Conservation (phyloP, 805 yeast genomes). For the Millerozyma miso region DNA sequence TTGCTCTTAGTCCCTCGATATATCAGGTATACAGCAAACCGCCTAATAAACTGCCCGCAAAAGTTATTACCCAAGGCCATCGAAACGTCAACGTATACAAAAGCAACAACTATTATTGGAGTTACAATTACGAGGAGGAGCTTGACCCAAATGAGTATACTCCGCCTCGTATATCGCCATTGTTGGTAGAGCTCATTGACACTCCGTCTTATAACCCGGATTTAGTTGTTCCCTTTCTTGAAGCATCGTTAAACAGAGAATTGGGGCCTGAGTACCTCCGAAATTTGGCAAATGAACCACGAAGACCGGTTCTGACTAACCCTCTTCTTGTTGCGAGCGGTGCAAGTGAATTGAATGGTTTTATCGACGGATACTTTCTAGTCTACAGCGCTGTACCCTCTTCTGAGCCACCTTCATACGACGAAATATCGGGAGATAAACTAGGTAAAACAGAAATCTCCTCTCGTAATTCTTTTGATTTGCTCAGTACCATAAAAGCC, state of each 20-base stretch:
- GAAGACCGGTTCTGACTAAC: constrained; percentile 58
- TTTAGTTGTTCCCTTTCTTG: constrained; percentile 70
- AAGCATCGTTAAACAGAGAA: constrained; percentile 61
- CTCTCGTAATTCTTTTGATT: constrained; percentile 23
- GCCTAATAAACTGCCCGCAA: constrained; percentile 1
- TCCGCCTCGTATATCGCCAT: constrained; percentile 56
- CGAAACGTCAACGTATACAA: constrained; percentile 7
- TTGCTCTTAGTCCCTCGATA: constrained; percentile 28
- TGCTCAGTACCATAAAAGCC: constrained; percentile 45
- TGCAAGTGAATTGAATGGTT: constrained; percentile 71
- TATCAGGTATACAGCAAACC: constrained; percentile 16
- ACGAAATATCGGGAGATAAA: constrained; percentile 15
- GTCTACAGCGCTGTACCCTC: constrained; percentile 69
- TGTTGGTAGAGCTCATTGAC: constrained; percentile 65
- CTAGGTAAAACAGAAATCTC: background rate
- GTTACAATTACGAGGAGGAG: constrained; percentile 10
- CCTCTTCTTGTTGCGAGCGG: constrained; percentile 75
- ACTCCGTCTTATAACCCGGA: constrained; percentile 68
- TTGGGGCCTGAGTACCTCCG: constrained; percentile 55
- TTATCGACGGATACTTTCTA: constrained; percentile 68
- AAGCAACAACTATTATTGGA: constrained; percentile 18
- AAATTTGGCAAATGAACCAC: constrained; percentile 60
- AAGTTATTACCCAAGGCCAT: constrained; percentile 1
- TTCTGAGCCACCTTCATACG: constrained; percentile 56
- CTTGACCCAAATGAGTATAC: constrained; percentile 5